phyloP scores from a whole-genome alignment of 371 early-diverging fungal species.

The Furculomyces boomerangus region DNA sequence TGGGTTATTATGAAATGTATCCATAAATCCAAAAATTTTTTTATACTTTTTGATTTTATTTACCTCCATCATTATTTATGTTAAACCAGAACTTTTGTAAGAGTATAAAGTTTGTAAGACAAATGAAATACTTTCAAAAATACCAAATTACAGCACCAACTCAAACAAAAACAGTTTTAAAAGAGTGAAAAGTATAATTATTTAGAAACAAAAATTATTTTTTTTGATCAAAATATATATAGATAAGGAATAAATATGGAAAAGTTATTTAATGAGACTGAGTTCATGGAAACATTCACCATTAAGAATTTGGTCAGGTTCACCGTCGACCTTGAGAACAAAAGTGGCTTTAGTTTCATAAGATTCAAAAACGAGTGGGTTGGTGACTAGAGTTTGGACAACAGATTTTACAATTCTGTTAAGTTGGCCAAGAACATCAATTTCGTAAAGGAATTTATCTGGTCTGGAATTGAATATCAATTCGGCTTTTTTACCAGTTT shows the following conservation, averaged over 20 bases:
- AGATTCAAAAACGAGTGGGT: conserved; percentile 87
- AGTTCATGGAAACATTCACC: conserved; percentile 53
- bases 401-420: conserved; percentile 74
- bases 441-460: conserved; percentile 43
- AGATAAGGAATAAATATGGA: neutral
- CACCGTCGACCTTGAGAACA: conserved; percentile 43
- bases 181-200: neutral
- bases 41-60: too few relatives aligned
- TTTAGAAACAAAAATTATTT: neutral
- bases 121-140: too few relatives aligned
- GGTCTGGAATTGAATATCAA: conserved; percentile 39
- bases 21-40: too few relatives aligned
- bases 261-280: conserved; percentile 17
- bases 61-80: too few relatives aligned
- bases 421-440: conserved; percentile 74
- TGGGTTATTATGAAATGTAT: too few relatives aligned
- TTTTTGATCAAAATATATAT: neutral
- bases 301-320: conserved; percentile 31
- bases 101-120: too few relatives aligned
- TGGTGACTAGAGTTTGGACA: conserved; percentile 79
- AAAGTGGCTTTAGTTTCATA: conserved; percentile 33
- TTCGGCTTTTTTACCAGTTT: conserved; percentile 39
- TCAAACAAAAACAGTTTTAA: too few relatives aligned
- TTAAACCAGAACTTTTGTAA: too few relatives aligned
- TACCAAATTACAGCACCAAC: too few relatives aligned